These are phyloP conservation scores for Cicer chorassanicum DNA, from an alignment of 306 rosid genomes.

Conservation along the genomic window DNA sequence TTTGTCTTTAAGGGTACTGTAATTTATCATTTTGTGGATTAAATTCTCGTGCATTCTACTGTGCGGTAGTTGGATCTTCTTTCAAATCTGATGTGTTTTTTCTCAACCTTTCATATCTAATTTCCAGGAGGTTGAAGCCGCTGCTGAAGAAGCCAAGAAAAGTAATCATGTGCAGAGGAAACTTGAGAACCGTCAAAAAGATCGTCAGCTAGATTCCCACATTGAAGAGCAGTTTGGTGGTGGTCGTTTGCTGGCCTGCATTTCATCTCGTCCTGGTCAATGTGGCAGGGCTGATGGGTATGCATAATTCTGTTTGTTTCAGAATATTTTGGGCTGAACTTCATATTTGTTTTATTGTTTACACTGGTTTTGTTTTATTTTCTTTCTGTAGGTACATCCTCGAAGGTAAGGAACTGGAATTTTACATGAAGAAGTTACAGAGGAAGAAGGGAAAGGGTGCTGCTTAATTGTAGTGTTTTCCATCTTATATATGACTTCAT, in stretches of 20 bases:
- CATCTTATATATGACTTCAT: slow-evolving; percentile 9
- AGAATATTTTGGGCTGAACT: too few relatives aligned
- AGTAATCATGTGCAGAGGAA: slow-evolving; percentile 55
- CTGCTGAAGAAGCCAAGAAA: slow-evolving; percentile 52
- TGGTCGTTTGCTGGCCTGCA: slow-evolving; percentile 56
- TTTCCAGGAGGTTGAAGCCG: slow-evolving; percentile 51
- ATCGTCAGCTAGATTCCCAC: slow-evolving; percentile 49
- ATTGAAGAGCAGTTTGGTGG: slow-evolving; percentile 59
- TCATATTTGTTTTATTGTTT: too few relatives aligned
- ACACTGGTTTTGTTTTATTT: too few relatives aligned
- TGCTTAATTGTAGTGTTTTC: too few relatives aligned
- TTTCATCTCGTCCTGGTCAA: slow-evolving; percentile 62
- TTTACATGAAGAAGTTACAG: too few relatives aligned
- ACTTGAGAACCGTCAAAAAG: slow-evolving; percentile 52
- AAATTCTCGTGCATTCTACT: not conserved
- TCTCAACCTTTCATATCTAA: not conserved
- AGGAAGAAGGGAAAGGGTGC: too few relatives aligned
- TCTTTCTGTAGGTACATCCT: too few relatives aligned
- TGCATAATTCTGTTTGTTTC: not conserved
- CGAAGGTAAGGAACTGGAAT: too few relatives aligned
- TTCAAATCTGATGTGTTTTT: not conserved
- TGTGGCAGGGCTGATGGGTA: slow-evolving; percentile 64
- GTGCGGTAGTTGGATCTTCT: not conserved
- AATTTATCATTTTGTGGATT: not conserved
- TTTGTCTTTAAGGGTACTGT: not conserved